Evolutionary conservation across 352 stramenopile species (phyloP).

Genomic region (Globisporangium mamillatum): DNA sequence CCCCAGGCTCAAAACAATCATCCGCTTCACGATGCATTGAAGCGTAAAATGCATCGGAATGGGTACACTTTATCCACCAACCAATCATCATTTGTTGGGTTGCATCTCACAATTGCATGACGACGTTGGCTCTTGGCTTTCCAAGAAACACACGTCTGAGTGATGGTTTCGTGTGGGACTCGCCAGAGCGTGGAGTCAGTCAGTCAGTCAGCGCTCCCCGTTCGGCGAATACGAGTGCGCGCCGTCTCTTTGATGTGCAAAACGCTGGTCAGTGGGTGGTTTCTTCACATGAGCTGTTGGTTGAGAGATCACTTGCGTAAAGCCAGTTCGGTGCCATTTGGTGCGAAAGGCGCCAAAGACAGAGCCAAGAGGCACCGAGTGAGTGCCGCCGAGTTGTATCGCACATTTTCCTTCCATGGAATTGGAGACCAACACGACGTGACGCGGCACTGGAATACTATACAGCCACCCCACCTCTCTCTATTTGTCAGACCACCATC

Average conservation of each 20-base stretch:
- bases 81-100: background rate
- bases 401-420: background rate
- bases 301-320: too few relatives aligned
- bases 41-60: too few relatives aligned
- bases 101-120: background rate
- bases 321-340: too few relatives aligned
- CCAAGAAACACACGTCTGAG: background rate
- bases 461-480: background rate
- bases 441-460: background rate
- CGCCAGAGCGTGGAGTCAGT: background rate
- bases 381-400: too few relatives aligned
- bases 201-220: background rate
- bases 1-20: too few relatives aligned
- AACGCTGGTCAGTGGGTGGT: background rate
- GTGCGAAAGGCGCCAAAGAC: background rate
- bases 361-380: background rate
- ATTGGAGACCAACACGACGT: too few relatives aligned
- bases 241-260: background rate
- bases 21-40: too few relatives aligned
- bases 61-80: too few relatives aligned
- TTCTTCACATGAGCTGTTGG: too few relatives aligned
- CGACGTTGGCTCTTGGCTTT: too few relatives aligned
- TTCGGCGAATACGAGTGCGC: background rate
- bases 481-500: background rate
- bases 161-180: background rate